Evolutionary conservation across 2,329 filamentous ascomycete species (phyloP).

Genomic region (Karstenula rhodostoma): DNA sequence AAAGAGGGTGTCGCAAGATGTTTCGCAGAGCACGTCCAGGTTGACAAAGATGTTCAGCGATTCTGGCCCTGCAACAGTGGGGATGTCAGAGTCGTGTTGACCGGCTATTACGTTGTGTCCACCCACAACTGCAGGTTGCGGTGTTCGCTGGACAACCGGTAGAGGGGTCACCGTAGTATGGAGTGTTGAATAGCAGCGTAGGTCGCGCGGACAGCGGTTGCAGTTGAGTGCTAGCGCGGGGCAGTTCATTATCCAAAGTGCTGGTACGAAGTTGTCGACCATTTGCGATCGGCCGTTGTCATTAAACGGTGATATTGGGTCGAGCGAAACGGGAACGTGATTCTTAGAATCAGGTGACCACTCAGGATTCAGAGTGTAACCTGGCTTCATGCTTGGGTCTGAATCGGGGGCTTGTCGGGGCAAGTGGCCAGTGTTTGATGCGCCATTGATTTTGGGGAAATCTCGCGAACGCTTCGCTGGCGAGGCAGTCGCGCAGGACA

Average conservation of each 20-base stretch:
- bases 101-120: slow-evolving; percentile 2
- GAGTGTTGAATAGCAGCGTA: slow-evolving; percentile 12
- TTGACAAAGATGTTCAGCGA: slow-evolving; percentile 23
- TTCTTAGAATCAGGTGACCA: slow-evolving; percentile 20
- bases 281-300: slow-evolving; percentile 25
- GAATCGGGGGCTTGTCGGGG: slow-evolving; percentile 8
- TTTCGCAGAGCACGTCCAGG: slow-evolving; percentile 17
- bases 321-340: slow-evolving; percentile 18
- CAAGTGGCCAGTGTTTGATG: background rate
- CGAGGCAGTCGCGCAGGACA: background rate
- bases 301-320: slow-evolving; percentile 20
- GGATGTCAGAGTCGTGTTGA: background rate
- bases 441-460: background rate
- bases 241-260: slow-evolving; percentile 16
- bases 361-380: slow-evolving; percentile 17
- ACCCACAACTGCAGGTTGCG: background rate
- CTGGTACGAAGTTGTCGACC: slow-evolving; percentile 17
- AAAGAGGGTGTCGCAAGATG: slow-evolving; percentile 17
- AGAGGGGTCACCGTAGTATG: slow-evolving; percentile 1
- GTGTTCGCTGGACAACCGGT: background rate
- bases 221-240: slow-evolving; percentile 21
- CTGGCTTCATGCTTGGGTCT: background rate
- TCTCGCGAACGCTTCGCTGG: background rate
- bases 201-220: slow-evolving; percentile 22
- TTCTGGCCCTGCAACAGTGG: slow-evolving; percentile 9